Base-by-base conservation (phyloP, 2,329 filamentous ascomycete species). In the Fusarium buxicola region DNA sequence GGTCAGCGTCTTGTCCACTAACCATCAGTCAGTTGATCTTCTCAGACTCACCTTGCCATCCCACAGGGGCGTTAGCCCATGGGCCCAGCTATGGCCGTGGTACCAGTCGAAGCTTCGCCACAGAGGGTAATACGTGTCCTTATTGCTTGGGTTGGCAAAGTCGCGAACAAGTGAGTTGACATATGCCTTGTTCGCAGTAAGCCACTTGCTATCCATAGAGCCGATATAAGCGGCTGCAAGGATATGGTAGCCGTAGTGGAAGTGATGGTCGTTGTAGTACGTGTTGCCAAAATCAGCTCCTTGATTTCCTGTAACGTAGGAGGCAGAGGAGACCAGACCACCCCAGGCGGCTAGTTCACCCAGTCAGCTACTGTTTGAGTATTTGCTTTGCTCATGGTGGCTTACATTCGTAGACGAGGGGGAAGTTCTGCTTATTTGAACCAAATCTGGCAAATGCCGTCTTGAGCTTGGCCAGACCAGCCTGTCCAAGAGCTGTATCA, bases 61-160 rank as follows among this genome's bases (percentile, higher is more conserved):
- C 52, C 80, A 80, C 32, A 85, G 82, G 60, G 90, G 85, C 69
- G 87, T 91, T 6, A 94, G 77, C 1, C 91, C 91, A 52, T 92
- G 92, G 3, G 94, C 94, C 92, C 94, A 97, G 56, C 90, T 93
- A 81, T 98, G 95, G 2, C 94, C 95, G 71, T 96, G 88, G 75
- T 89, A 98, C 92, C 92, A 97, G 77, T 98, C 95, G 72, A 97
- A 98, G 54, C 82, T 86, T 44, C 95, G 86, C 60, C 85, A 94
- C 66, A 92, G 89, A 0, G 94, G 94, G 75, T 96, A 98, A 68
- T 87, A 87, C 25, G 83, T 81, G 73, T 97, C 94, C 15, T 83
- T 74, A 3, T 81, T 72, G 66, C 86, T 89, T 0, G 93, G 89
- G 75, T 97, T 97, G 40, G 93, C 89, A 44, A 85, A 77, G 65